Base-by-base conservation (phyloP, 1,284 basidiomycete genomes). In the Schizopora paradoxa region DNA sequence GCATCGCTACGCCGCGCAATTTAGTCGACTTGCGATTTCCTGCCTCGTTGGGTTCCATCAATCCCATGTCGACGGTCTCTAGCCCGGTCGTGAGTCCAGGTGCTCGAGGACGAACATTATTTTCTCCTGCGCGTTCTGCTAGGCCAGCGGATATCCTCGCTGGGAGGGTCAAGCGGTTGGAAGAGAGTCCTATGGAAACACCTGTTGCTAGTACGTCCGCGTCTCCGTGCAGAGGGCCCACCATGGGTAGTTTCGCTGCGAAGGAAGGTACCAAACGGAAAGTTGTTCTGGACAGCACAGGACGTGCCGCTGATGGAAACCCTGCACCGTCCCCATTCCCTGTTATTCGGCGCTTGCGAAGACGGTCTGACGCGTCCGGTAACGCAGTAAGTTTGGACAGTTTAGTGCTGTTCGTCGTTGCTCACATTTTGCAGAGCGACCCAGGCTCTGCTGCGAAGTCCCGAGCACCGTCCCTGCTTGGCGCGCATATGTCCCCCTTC, bases 31-130 rank as follows among this genome's bases (percentile, higher is more conserved):
- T 86, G 66, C 75, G 66, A 50, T 74, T 79, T 81, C 84, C 19
- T 66, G 72, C 36, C 70, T 65, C 49, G 63, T 58, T 84, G 34
- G 76, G 77, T 18, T 73, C 82, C n/a, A 81, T 88, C 63, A 74
- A 87, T 51, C 85, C 85, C 37, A 65, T 82, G 56, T 84, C 81
- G 18, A 87, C 82, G 7, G 70, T 87, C 58, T 81, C 76, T 50
- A 50, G 32, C 26, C 79, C 77, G 2, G 61, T 62, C 33, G 64
- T 67, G 8, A 72, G 72, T 43, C 74, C 76, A 10, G 61, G 59
- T 33, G 65, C 69, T 1, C 64, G 65, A 34, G 36, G 29, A 10
- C 41, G 33, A 18, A 39, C 26, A 4, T 18, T 22, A 2, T 41
- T 39, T 8, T 5, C 27, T 21, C 7, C 43, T 41, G 19, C 47